Base-by-base conservation (phyloP, 192 early-diverging fungal genomes). In the Pilaira anomala region DNA sequence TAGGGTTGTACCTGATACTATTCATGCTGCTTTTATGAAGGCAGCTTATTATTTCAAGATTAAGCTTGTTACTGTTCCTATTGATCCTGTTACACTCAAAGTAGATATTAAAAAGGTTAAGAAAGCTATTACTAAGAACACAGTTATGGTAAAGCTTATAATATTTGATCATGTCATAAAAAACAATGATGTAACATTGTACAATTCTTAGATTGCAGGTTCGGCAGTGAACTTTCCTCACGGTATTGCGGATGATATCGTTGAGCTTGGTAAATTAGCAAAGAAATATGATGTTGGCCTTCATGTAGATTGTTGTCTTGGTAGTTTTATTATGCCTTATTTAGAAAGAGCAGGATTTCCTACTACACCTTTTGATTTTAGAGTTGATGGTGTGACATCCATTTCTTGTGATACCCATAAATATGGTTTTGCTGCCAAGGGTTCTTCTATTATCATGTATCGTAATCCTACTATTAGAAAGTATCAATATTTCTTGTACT, bases 401-500 rank as follows among this genome's bases (percentile, higher is more conserved):
- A 95, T 98, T 63, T 95, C 93, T 7, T 92, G 90, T 69, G 96
- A 98, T 77, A 93, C 95, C 0, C 96, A 98, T 86, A 98, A 98
- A 80, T 98, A 98, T 67, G 96, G 96, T 22, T 98, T 98, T 76
- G 96, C 96, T 1, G 94, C 96, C 45, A 98, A 98, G 84, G 96
- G 96, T n/a, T 90, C 91, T 6, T 93, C 90, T 6, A 90, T 97
- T 14, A 84, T 97, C 61, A 93, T 97, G 94, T 98, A 96, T 73
- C 79, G 82, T 26, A 74, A 73, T 75, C 86, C 87, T 68, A 78
- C 78, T 45, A 78, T 93, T 53, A 85, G 95, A 59, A 92, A 90
- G 60, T 91, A 88, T 79, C 94, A 96, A 74, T 98, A 96, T 75
- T 97, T 94, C 70, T 82, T 91, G 48, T 76, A 79, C n/a, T 77